Conservation (phyloP, 2,329 filamentous ascomycete species). For the Epichloe glyceriae region DNA sequence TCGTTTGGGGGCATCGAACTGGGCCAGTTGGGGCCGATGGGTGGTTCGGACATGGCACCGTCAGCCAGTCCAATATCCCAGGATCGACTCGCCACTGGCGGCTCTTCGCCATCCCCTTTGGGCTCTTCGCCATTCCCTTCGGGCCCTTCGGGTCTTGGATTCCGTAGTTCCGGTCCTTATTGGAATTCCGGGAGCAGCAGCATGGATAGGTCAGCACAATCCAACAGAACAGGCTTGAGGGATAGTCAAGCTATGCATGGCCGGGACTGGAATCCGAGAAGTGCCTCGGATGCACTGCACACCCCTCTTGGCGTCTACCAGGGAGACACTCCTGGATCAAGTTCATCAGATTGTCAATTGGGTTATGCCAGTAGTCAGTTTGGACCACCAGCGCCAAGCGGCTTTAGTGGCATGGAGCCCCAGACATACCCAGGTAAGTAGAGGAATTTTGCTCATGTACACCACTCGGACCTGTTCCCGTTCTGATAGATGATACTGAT, state of each 20-base stretch:
- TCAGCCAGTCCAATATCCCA: slow-evolving; percentile 41
- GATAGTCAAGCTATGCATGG: neutral
- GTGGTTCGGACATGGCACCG: slow-evolving; percentile 41
- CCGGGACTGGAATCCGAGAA: slow-evolving; percentile 2
- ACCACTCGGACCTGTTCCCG: neutral
- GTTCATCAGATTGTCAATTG: slow-evolving; percentile 33
- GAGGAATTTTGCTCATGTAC: neutral
- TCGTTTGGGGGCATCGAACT: slow-evolving; percentile 56
- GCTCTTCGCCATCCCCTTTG: slow-evolving; percentile 33
- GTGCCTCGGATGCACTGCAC: neutral
- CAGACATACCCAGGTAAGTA: slow-evolving; percentile 38
- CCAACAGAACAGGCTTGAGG: neutral
- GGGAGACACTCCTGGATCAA: slow-evolving; percentile 9
- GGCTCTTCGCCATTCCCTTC: slow-evolving; percentile 34
- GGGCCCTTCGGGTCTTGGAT: slow-evolving; percentile 27
- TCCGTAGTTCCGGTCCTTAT: neutral
- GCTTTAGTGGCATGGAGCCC: slow-evolving; percentile 35
- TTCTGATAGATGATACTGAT: neutral
- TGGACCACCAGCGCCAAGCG: slow-evolving; percentile 15
- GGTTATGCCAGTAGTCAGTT: slow-evolving; percentile 19
- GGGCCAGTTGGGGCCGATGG: slow-evolving; percentile 37
- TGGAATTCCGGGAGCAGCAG: slow-evolving; percentile 1
- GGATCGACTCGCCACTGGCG: slow-evolving; percentile 41
- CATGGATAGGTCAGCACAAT: neutral
- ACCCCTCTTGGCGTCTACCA: slow-evolving; percentile 1